phyloP scores from a whole-genome alignment of 805 yeast species.

The Kodamaea fukazawae region DNA sequence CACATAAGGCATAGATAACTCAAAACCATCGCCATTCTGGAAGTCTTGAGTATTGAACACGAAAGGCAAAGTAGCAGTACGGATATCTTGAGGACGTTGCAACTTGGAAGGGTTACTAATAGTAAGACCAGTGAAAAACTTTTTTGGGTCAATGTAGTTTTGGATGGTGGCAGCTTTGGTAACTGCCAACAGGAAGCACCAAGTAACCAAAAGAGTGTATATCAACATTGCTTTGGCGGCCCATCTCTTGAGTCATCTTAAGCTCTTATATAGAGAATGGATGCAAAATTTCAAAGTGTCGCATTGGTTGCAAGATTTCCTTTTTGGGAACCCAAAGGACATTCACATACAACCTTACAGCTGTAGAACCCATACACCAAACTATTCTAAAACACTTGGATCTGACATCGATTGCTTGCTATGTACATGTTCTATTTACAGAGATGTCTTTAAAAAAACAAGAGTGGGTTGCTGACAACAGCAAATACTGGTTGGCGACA shows the following conservation, averaged over 20 bases:
- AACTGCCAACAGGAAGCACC: conserved; percentile 3
- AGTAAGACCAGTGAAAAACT: conserved; percentile 7
- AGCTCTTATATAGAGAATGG: background rate
- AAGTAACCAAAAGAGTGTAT: background rate
- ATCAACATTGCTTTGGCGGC: background rate
- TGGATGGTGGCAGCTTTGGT: conserved; percentile 9
- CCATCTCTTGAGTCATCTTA: background rate
- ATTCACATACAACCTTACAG: background rate
- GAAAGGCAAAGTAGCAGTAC: conserved; percentile 17
- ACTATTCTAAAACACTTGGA: no score
- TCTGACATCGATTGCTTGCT: no score
- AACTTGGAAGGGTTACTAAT: conserved; percentile 8
- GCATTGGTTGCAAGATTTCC: conserved; percentile 5
- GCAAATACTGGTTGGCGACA: no score
- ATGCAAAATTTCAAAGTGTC: background rate
- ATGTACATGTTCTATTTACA: no score
- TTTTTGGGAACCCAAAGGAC: conserved; percentile 4
- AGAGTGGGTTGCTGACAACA: no score
- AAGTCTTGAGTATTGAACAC: conserved; percentile 6
- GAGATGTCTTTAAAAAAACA: no score
- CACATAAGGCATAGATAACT: conserved; percentile 14
- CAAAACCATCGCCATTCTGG: conserved; percentile 12
- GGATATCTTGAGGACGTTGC: conserved; percentile 17
- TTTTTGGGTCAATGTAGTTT: conserved; percentile 2
- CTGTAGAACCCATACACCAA: background rate